Percentiles rank a stretch among this genome's conserved stretches.
Evolutionary conservation across 2,329 filamentous ascomycete genomes (phyloP).

Genomic region (Blastomyces silverae): DNA sequence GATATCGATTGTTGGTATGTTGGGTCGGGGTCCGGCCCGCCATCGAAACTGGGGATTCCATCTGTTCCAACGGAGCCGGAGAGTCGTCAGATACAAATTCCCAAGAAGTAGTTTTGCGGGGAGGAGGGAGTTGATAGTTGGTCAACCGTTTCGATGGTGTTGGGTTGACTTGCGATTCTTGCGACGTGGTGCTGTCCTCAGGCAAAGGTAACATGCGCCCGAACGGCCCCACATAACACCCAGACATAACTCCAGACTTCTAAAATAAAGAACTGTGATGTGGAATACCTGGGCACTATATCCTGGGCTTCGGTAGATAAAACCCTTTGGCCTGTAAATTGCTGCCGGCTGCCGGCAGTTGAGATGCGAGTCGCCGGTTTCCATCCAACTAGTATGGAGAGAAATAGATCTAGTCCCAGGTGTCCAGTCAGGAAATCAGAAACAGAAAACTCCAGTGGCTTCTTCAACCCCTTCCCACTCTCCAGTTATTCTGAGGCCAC

Average conservation of each 20-base stretch:
- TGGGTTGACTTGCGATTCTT: conserved; percentile 26
- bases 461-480: not conserved
- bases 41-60: conserved; percentile 4
- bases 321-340: not conserved
- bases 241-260: conserved; percentile 8
- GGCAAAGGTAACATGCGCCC: conserved; percentile 35
- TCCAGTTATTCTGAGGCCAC: conserved; percentile 7
- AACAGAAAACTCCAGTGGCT: conserved; percentile 4
- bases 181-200: conserved; percentile 24
- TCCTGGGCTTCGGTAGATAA: conserved; percentile 4
- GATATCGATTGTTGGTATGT: conserved; percentile 11
- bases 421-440: not conserved
- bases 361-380: not conserved
- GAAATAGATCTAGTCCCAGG: not conserved
- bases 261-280: not conserved
- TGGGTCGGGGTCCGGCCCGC: not conserved
- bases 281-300: not conserved
- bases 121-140: conserved; percentile 39
- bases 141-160: conserved; percentile 29
- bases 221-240: conserved; percentile 33
- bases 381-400: not conserved
- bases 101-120: conserved; percentile 29
- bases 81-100: conserved; percentile 34
- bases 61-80: conserved; percentile 25
- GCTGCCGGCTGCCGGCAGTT: conserved; percentile 1